Percentiles rank a stretch among this genome's conserved stretches.
Evolutionary conservation across 2,329 filamentous ascomycete species (phyloP).

Genomic region (Diaporthe helianthi): DNA sequence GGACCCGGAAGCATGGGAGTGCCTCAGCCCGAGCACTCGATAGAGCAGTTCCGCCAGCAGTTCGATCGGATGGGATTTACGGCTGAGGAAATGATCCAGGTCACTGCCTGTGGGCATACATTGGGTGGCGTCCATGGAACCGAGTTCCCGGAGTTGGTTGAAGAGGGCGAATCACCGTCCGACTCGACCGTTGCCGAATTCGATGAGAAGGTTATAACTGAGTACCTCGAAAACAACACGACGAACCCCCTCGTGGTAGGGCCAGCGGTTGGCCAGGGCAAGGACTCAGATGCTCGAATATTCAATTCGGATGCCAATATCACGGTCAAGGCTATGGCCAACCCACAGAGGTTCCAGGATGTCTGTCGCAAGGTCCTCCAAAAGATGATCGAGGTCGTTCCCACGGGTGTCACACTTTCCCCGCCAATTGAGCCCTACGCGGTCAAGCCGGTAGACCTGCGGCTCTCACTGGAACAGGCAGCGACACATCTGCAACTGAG

Average conservation of each 20-base stretch:
- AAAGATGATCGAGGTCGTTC: conserved; percentile 64
- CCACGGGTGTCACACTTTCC: conserved; percentile 53
- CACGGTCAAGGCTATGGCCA: conserved; percentile 55
- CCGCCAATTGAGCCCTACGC: conserved; percentile 59
- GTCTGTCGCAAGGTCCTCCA: conserved; percentile 58
- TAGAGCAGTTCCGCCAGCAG: conserved; percentile 56
- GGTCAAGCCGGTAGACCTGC: conserved; percentile 62
- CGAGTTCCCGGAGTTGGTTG: conserved; percentile 58
- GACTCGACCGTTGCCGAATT: conserved; percentile 55
- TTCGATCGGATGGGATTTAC: conserved; percentile 63
- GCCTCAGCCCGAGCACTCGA: conserved; percentile 61
- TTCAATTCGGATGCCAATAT: conserved; percentile 60
- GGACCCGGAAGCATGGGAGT: conserved; percentile 54
- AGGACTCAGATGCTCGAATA: conserved; percentile 60
- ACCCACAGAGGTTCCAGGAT: conserved; percentile 51
- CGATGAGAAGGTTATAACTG: conserved; percentile 60
- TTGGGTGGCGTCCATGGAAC: conserved; percentile 61
- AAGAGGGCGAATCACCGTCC: conserved; percentile 50
- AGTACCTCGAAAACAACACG: conserved; percentile 60
- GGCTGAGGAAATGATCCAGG: conserved; percentile 60
- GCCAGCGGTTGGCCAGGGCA: conserved; percentile 49
- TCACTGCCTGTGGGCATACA: conserved; percentile 64
- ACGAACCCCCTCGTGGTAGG: conserved; percentile 60
- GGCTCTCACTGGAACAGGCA: conserved; percentile 56
- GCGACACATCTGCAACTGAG: conserved; percentile 55